These are phyloP conservation scores for Blastocystis sp. DNA, from an alignment of 352 stramenopile species.

Conservation along the genomic window DNA sequence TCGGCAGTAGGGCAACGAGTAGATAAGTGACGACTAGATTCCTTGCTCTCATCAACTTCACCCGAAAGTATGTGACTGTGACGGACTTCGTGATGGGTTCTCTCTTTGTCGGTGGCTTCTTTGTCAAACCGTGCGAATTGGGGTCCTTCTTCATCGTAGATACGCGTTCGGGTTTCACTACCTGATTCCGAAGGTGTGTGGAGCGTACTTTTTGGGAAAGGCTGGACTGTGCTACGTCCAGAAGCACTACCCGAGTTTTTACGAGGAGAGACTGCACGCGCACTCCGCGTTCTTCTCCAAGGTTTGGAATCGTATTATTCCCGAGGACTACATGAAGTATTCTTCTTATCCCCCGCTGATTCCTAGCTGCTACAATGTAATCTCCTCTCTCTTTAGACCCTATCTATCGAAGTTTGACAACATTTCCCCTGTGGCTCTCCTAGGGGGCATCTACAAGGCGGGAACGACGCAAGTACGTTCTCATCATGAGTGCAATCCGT, in stretches of 20 bases:
- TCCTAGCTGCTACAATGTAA: slow-evolving; percentile 33
- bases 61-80: slow-evolving; percentile 8
- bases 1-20: neutral
- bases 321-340: slow-evolving; percentile 51
- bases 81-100: slow-evolving; percentile 20
- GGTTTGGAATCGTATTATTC: slow-evolving; percentile 28
- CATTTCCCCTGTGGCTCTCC: slow-evolving; percentile 21
- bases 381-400: slow-evolving; percentile 11
- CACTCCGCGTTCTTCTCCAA: slow-evolving; percentile 20
- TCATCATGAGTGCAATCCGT: neutral
- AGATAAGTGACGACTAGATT: neutral
- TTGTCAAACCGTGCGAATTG: slow-evolving; percentile 23
- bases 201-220: slow-evolving; percentile 40
- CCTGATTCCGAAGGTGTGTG: slow-evolving; percentile 30
- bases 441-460: slow-evolving; percentile 28
- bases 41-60: neutral
- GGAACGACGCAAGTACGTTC: neutral
- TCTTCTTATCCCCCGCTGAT: neutral
- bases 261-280: slow-evolving; percentile 32
- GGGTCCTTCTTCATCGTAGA: neutral
- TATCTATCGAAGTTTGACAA: slow-evolving; percentile 66
- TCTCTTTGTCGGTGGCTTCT: slow-evolving; percentile 26
- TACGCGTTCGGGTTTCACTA: slow-evolving; percentile 1
- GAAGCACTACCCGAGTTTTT: slow-evolving; percentile 52
- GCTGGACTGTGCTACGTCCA: slow-evolving; percentile 17